These are phyloP conservation scores for Lepidium sativum DNA, from an alignment of 345 rosid genomes.

Conservation along the genomic window DNA sequence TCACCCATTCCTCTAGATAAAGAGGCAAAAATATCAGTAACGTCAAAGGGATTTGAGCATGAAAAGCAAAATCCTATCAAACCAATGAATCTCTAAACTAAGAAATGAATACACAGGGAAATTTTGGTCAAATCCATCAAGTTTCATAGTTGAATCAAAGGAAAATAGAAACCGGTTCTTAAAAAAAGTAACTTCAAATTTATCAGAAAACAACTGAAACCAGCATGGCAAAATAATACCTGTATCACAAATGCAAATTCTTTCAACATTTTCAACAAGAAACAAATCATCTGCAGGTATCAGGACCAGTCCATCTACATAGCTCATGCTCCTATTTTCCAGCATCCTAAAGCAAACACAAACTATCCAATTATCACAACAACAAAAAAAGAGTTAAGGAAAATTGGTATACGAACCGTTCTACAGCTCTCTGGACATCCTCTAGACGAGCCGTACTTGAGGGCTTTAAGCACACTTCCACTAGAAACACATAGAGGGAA, in stretches of 20 bases:
- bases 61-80: background rate
- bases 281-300: conserved; percentile 64
- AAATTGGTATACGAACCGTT: conserved; percentile 35
- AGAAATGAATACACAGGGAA: background rate
- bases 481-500: conserved; percentile 20
- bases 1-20: conserved; percentile 68
- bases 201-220: background rate
- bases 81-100: background rate
- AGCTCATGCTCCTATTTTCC: conserved; percentile 82
- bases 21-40: conserved; percentile 13
- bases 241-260: conserved; percentile 68
- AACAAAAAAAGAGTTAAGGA: background rate
- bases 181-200: background rate
- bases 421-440: conserved; percentile 63
- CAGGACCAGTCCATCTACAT: conserved; percentile 67
- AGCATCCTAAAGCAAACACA: conserved; percentile 54
- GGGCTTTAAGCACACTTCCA: conserved; percentile 88
- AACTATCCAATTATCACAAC: background rate
- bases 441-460: conserved; percentile 73
- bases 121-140: too few relatives aligned
- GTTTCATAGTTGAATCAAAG: background rate
- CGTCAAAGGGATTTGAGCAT: background rate
- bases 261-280: conserved; percentile 63
- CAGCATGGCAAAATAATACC: conserved; percentile 29
- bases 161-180: background rate